These are phyloP conservation scores for Penicillium roqueforti DNA, from an alignment of 495 filamentous ascomycete species.

Conservation along the genomic window DNA sequence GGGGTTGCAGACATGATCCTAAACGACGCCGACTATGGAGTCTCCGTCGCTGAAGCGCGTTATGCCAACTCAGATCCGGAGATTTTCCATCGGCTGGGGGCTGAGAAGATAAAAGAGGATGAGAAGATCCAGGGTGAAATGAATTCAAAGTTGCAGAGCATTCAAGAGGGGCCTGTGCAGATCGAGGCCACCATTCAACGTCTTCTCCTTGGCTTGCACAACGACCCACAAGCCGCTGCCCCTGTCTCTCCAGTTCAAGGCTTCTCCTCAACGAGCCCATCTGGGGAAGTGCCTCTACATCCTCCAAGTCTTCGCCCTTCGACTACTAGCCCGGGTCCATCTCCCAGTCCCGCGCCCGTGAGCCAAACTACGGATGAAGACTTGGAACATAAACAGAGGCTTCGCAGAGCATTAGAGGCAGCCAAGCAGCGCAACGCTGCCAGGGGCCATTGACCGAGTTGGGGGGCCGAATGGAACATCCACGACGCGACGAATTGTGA, in stretches of 20 bases:
- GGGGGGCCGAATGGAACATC: not conserved
- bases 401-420: slow-evolving; percentile 46
- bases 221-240: slow-evolving; percentile 25
- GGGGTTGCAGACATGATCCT: slow-evolving; percentile 46
- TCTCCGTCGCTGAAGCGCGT: slow-evolving; percentile 50
- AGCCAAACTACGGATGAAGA: slow-evolving; percentile 22
- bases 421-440: slow-evolving; percentile 50
- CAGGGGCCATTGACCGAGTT: slow-evolving; percentile 18
- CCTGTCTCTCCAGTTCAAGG: slow-evolving; percentile 4
- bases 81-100: slow-evolving; percentile 41
- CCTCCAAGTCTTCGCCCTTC: slow-evolving; percentile 21
- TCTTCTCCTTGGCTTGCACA: slow-evolving; percentile 28
- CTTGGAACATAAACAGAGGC: slow-evolving; percentile 40
- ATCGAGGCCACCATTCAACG: slow-evolving; percentile 29
- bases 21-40: slow-evolving; percentile 51
- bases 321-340: slow-evolving; percentile 12
- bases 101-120: slow-evolving; percentile 52
- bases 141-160: slow-evolving; percentile 44
- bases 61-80: slow-evolving; percentile 42
- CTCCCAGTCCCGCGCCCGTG: slow-evolving; percentile 6
- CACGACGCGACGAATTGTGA: slow-evolving; percentile 27
- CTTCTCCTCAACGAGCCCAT: slow-evolving; percentile 14
- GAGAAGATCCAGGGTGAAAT: slow-evolving; percentile 44
- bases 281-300: slow-evolving; percentile 15
- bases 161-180: slow-evolving; percentile 40